These are phyloP conservation scores for Podochytrium sp. DNA, from an alignment of 192 early-diverging fungal genomes.

Conservation along the genomic window DNA sequence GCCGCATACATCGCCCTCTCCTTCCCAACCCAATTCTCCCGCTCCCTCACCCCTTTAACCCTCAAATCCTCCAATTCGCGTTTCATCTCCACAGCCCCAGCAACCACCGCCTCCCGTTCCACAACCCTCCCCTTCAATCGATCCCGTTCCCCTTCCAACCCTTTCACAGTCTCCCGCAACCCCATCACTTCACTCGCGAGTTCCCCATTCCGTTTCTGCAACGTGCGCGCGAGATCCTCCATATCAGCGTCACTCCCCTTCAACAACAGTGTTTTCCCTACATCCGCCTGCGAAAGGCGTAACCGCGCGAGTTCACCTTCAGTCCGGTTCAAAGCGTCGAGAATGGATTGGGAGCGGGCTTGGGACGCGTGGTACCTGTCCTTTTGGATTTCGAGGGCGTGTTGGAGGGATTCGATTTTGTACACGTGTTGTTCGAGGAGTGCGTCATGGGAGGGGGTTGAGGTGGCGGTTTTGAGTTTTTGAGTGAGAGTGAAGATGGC, in stretches of 20 bases:
- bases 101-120: not conserved
- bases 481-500: not conserved
- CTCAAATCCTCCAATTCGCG: not conserved
- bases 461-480: not conserved
- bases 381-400: conserved; percentile 15
- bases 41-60: conserved; percentile 5
- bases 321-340: conserved; percentile 14
- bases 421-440: not conserved
- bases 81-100: not conserved
- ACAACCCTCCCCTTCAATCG: not conserved
- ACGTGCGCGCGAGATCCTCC: not conserved
- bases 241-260: not conserved
- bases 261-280: conserved; percentile 10
- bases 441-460: not conserved
- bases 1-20: conserved; percentile 32
- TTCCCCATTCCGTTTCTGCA: conserved; percentile 11
- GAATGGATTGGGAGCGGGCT: conserved; percentile 5
- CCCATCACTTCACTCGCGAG: conserved; percentile 10
- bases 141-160: not conserved
- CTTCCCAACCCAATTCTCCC: conserved; percentile 21
- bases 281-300: conserved; percentile 15
- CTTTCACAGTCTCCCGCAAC: not conserved
- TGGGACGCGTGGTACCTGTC: conserved; percentile 21
- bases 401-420: conserved; percentile 5
- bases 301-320: conserved; percentile 21